phyloP scores from a whole-genome alignment of 257 asterid genomes.

The Scutellaria baicalensis region DNA sequence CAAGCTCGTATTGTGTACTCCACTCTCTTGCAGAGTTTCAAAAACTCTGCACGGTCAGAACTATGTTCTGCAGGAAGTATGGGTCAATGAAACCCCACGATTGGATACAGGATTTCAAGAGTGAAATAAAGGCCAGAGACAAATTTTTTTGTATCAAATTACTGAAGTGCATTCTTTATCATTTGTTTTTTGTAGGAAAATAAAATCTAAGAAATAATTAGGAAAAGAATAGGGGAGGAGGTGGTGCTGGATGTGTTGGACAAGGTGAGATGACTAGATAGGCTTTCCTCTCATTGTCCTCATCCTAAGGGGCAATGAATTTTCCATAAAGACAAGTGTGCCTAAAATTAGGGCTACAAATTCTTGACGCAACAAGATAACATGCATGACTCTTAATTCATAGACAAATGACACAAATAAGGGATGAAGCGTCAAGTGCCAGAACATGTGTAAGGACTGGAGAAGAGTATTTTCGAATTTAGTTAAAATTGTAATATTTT shows the following conservation, averaged over 20 bases:
- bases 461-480: too few species aligned
- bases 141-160: neutral
- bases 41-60: slow-evolving; percentile 85
- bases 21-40: slow-evolving; percentile 94
- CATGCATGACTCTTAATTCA: too few species aligned
- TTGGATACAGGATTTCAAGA: neutral
- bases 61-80: slow-evolving; percentile 50
- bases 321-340: neutral
- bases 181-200: neutral
- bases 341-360: neutral
- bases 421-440: too few species aligned
- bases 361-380: too few species aligned
- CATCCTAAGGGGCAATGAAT: neutral
- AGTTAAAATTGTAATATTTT: too few species aligned
- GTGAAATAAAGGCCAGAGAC: neutral
- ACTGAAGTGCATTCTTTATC: neutral
- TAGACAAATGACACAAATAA: too few species aligned
- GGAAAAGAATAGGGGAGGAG: neutral
- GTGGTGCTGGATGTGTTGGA: neutral
- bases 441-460: too few species aligned
- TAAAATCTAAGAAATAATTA: neutral
- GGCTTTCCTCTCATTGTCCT: neutral
- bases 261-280: neutral
- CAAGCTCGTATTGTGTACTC: slow-evolving; percentile 97
- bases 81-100: neutral